These are phyloP conservation scores for Tuber indicum DNA, from an alignment of 495 filamentous ascomycete genomes.

Conservation along the genomic window DNA sequence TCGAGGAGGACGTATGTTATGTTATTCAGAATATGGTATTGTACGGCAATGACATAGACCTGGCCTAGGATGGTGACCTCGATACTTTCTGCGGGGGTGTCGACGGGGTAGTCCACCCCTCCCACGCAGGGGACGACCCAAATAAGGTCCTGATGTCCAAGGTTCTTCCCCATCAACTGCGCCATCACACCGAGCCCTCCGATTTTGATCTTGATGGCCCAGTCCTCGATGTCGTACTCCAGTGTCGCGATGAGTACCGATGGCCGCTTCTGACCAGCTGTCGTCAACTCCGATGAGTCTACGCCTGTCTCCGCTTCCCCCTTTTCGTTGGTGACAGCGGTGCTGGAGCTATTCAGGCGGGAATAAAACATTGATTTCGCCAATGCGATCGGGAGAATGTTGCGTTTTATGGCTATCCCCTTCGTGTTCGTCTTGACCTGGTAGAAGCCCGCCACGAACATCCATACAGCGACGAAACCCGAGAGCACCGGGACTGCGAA, in stretches of 20 bases:
- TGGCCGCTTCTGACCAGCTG: slow-evolving; percentile 42
- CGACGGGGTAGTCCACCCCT: slow-evolving; percentile 59
- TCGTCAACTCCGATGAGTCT: slow-evolving; percentile 20
- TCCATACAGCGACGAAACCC: slow-evolving; percentile 50
- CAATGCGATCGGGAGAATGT: slow-evolving; percentile 44
- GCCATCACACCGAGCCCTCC: slow-evolving; percentile 65
- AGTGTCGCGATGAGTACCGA: slow-evolving; percentile 63
- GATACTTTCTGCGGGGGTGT: slow-evolving; percentile 56
- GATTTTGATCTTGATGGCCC: slow-evolving; percentile 67
- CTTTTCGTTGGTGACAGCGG: slow-evolving; percentile 17
- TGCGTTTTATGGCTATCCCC: slow-evolving; percentile 45
- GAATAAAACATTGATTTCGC: slow-evolving; percentile 36
- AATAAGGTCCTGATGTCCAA: slow-evolving; percentile 61
- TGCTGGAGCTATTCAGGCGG: background rate
- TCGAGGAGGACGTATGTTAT: slow-evolving; percentile 69
- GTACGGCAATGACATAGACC: slow-evolving; percentile 58
- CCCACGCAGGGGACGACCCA: slow-evolving; percentile 75
- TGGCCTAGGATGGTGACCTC: slow-evolving; percentile 60
- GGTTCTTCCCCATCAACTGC: slow-evolving; percentile 64
- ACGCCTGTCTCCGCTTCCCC: slow-evolving; percentile 16
- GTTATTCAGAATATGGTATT: slow-evolving; percentile 60
- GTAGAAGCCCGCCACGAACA: slow-evolving; percentile 63
- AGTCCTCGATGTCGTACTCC: slow-evolving; percentile 70
- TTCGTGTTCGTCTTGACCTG: slow-evolving; percentile 64
- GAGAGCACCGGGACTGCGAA: slow-evolving; percentile 52